These are phyloP conservation scores for Penicillium daleae DNA, from an alignment of 495 filamentous ascomycete species.

Conservation along the genomic window DNA sequence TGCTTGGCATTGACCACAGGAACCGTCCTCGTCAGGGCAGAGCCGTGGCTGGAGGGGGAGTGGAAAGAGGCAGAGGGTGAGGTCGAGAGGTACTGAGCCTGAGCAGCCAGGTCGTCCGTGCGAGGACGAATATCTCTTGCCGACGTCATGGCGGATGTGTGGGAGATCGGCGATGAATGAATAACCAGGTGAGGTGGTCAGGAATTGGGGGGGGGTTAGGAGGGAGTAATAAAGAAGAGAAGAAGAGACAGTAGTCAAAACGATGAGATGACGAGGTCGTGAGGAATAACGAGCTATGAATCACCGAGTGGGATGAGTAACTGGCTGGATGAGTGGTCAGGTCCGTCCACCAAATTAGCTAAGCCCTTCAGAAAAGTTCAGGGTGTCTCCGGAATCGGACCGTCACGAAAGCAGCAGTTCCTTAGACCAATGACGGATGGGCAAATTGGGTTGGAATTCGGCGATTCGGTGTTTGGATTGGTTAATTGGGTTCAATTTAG, in stretches of 20 bases:
- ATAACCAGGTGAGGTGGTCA: not conserved
- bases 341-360: constrained; percentile 24
- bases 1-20: constrained; percentile 64
- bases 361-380: constrained; percentile 19
- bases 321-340: not conserved
- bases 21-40: constrained; percentile 35
- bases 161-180: not conserved
- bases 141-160: constrained; percentile 22
- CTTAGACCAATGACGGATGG: not conserved
- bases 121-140: constrained; percentile 41
- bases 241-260: too few relatives aligned
- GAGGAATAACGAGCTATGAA: constrained; percentile 11
- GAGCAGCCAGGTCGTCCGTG: constrained; percentile 35
- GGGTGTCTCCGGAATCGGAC: constrained; percentile 34
- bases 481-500: not conserved
- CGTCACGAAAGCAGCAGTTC: constrained; percentile 2
- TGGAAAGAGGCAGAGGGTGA: constrained; percentile 70
- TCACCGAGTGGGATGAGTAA: constrained; percentile 10
- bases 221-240: too few relatives aligned
- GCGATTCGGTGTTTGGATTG: not conserved
- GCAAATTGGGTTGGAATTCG: not conserved
- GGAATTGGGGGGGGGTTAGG: not conserved
- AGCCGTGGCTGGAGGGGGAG: constrained; percentile 58
- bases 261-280: not conserved
- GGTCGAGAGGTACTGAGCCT: constrained; percentile 60